Evolutionary conservation across 2,329 filamentous ascomycete genomes (phyloP).

Genomic region (Neofusicoccum laricinum): DNA sequence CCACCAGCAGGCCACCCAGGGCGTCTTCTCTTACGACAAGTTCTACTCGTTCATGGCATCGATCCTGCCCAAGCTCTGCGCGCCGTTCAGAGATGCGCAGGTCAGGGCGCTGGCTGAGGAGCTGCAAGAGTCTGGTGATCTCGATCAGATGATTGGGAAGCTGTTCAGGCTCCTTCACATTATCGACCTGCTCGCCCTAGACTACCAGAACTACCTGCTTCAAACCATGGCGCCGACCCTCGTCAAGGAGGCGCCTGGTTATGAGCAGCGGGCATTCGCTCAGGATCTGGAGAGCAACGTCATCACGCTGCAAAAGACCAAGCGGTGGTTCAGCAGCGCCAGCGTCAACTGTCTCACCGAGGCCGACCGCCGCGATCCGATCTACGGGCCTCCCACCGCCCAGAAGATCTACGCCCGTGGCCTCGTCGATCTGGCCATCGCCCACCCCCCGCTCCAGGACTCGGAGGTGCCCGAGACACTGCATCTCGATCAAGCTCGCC

Average conservation of each 20-base stretch:
- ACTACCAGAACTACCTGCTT: conserved; percentile 79
- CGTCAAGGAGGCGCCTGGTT: conserved; percentile 67
- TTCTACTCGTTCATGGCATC: conserved; percentile 76
- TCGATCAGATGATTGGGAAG: conserved; percentile 68
- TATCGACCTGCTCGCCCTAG: conserved; percentile 73
- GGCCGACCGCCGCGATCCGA: conserved; percentile 64
- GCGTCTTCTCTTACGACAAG: conserved; percentile 75
- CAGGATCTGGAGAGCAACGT: conserved; percentile 59
- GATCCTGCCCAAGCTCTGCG: conserved; percentile 75
- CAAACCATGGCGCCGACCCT: conserved; percentile 69
- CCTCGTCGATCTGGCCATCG: conserved; percentile 72
- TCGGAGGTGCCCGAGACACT: conserved; percentile 70
- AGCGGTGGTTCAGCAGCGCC: conserved; percentile 64
- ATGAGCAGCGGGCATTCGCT: conserved; percentile 71
- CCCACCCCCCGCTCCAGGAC: conserved; percentile 54
- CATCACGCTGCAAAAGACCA: conserved; percentile 58
- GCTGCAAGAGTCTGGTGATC: conserved; percentile 44
- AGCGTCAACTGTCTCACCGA: conserved; percentile 64
- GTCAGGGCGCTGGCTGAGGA: conserved; percentile 67
- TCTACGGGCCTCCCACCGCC: conserved; percentile 63
- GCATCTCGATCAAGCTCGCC: conserved; percentile 63
- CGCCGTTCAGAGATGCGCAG: conserved; percentile 74
- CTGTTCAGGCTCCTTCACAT: conserved; percentile 72
- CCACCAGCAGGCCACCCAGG: conserved; percentile 64
- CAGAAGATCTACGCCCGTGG: conserved; percentile 74